phyloP scores from a whole-genome alignment of 2,329 filamentous ascomycete genomes.

The Xylaria sp. region DNA sequence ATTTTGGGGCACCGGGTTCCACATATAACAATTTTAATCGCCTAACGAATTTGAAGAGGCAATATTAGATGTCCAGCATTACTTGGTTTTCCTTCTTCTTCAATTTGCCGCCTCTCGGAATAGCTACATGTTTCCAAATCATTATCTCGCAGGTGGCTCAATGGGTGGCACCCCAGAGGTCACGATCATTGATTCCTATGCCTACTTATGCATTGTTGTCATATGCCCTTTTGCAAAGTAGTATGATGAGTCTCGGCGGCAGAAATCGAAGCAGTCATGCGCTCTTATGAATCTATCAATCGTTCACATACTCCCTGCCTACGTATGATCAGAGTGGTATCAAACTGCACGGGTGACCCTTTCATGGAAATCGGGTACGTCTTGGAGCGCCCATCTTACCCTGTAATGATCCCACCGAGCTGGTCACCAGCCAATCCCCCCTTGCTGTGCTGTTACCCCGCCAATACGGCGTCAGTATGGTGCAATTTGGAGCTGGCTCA shows the following conservation, averaged over 20 bases:
- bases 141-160: too few species aligned
- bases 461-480: slow-evolving; percentile 2
- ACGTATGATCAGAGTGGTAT: slow-evolving; percentile 2
- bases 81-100: too few species aligned
- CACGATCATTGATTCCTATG: not conserved
- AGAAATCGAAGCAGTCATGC: not conserved
- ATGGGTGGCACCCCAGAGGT: too few species aligned
- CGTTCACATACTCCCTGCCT: not conserved
- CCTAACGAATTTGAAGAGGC: too few species aligned
- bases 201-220: not conserved
- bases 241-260: not conserved
- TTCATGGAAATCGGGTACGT: not conserved
- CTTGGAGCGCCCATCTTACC: not conserved
- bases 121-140: too few species aligned
- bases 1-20: too few species aligned
- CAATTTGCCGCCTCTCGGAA: too few species aligned
- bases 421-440: not conserved
- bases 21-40: too few species aligned
- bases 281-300: not conserved
- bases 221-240: not conserved
- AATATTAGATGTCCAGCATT: too few species aligned
- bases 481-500: slow-evolving; percentile 12
- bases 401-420: not conserved
- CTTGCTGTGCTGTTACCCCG: slow-evolving; percentile 9
- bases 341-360: not conserved